Conservation (phyloP, 371 early-diverging fungal species). For the Coemansia linderi region DNA sequence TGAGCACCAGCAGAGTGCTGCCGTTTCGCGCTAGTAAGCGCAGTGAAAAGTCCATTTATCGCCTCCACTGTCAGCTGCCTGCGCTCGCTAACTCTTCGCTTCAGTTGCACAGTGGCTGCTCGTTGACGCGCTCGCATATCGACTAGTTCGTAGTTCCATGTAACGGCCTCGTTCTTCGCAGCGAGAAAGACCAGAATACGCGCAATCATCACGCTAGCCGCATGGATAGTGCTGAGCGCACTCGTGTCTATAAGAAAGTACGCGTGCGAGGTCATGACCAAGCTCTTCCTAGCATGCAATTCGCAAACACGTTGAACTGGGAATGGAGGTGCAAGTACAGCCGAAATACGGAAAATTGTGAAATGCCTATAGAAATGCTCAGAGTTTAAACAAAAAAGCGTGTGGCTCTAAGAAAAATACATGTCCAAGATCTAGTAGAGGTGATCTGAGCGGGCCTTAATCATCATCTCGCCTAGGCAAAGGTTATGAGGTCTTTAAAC, state of each 20-base stretch:
- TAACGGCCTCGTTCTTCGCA: constrained; percentile 21
- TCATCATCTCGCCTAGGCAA: neutral
- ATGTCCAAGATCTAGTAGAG: too few species aligned
- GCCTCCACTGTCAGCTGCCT: constrained; percentile 7
- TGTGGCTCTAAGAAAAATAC: neutral
- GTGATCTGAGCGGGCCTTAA: neutral
- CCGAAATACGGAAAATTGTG: neutral
- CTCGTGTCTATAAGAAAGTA: constrained; percentile 45
- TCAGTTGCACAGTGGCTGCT: constrained; percentile 13
- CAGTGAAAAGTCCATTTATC: constrained; percentile 5
- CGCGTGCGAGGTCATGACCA: constrained; percentile 27
- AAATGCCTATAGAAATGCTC: neutral
- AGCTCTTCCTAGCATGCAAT: neutral
- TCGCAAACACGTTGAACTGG: neutral
- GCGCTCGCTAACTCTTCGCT: constrained; percentile 29
- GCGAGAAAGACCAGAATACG: constrained; percentile 42
- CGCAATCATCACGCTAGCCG: constrained; percentile 15
- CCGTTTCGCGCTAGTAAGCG: neutral
- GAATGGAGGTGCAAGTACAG: neutral
- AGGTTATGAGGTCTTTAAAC: too few species aligned
- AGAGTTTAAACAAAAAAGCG: neutral
- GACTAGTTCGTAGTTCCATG: constrained; percentile 46
- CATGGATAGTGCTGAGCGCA: neutral
- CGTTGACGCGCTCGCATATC: constrained; percentile 18
- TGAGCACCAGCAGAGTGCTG: neutral